Conservation (phyloP, 164 flowering plant species). For the Magnolia officinalis region DNA sequence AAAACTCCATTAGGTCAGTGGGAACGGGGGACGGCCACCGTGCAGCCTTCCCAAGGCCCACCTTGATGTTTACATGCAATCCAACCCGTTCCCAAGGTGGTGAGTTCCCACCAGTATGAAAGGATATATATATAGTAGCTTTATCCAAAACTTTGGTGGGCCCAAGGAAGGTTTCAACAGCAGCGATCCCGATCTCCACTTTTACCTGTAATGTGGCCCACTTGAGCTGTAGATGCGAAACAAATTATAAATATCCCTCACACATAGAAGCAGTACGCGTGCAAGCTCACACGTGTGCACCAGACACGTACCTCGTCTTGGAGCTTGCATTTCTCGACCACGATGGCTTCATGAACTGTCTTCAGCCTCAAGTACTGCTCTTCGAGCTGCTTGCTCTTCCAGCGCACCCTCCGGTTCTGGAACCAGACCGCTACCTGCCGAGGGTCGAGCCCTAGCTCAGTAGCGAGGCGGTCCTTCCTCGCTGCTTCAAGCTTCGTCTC, state of each 20-base stretch:
- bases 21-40: too few species aligned
- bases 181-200: background rate
- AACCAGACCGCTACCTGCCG: conserved; percentile 81
- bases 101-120: too few species aligned
- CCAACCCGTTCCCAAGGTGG: too few species aligned
- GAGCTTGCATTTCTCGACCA: conserved; percentile 56
- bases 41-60: too few species aligned
- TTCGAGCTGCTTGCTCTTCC: conserved; percentile 69
- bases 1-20: too few species aligned
- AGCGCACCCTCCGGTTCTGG: conserved; percentile 69
- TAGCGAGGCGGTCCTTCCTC: conserved; percentile 56
- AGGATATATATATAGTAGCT: too few species aligned
- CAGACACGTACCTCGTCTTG: conserved; percentile 50
- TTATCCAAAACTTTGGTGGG: background rate
- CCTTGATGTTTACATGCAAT: too few species aligned
- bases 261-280: too few species aligned
- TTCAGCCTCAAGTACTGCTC: conserved; percentile 50
- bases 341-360: conserved; percentile 30
- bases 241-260: too few species aligned
- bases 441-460: conserved; percentile 62
- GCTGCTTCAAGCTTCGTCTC: conserved; percentile 67
- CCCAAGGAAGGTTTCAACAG: background rate
- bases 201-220: too few species aligned
- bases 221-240: too few species aligned
- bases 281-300: conserved; percentile 2